Conservation (phyloP, 2,329 filamentous ascomycete species). For the Rutstroemia sp. region DNA sequence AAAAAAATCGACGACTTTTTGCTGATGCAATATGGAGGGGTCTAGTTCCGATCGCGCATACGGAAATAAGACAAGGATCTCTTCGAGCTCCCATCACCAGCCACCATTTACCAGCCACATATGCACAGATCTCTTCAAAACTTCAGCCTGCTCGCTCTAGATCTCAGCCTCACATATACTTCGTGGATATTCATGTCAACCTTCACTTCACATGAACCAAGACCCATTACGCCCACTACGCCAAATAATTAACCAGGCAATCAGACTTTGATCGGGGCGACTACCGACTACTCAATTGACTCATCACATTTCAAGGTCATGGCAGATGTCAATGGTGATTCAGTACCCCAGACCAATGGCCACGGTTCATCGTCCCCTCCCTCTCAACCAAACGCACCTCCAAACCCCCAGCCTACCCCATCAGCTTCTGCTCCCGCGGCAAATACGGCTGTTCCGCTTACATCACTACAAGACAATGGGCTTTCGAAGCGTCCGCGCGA, state of each 20-base stretch:
- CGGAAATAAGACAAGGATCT: too few relatives aligned
- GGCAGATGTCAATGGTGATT: slow-evolving; percentile 28
- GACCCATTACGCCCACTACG: too few relatives aligned
- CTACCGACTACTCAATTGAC: neutral
- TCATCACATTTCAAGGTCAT: slow-evolving; percentile 13
- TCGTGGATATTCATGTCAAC: too few relatives aligned
- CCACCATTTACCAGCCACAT: too few relatives aligned
- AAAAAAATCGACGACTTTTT: too few relatives aligned
- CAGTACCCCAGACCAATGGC: slow-evolving; percentile 46
- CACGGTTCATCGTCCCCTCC: slow-evolving; percentile 26
- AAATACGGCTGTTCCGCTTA: slow-evolving; percentile 26
- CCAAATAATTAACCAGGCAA: too few relatives aligned
- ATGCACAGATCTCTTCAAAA: too few relatives aligned
- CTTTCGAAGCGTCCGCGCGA: slow-evolving; percentile 59
- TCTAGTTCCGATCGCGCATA: neutral
- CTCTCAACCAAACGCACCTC: slow-evolving; percentile 23
- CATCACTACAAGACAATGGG: slow-evolving; percentile 28
- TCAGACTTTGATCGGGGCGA: too few relatives aligned
- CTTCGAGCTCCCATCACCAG: too few relatives aligned
- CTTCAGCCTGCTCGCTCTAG: too few relatives aligned
- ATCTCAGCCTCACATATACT: too few relatives aligned
- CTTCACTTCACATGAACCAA: too few relatives aligned
- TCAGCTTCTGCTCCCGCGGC: slow-evolving; percentile 8
- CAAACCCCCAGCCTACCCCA: slow-evolving; percentile 15
- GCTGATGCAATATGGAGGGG: neutral